Percentiles rank a stretch among this genome's conserved stretches.
phyloP scores from a whole-genome alignment of 2,329 filamentous ascomycete genomes.

The Talaromyces pinophilus region DNA sequence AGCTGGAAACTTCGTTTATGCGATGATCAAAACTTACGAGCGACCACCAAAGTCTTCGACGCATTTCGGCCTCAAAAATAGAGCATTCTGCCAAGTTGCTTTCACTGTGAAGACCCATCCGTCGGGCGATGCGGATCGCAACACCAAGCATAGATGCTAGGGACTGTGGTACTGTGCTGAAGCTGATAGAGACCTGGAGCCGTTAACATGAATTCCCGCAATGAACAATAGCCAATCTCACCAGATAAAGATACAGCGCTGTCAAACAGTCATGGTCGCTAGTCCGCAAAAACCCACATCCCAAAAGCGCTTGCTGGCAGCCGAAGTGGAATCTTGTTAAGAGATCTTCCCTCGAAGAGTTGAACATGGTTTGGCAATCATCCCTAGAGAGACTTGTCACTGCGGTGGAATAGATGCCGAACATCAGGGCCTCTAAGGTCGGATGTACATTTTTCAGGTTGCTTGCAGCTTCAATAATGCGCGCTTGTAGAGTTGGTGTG shows the following conservation, averaged over 20 bases:
- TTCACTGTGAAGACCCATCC: conserved; percentile 69
- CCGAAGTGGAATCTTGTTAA: conserved; percentile 47
- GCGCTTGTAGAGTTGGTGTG: conserved; percentile 64
- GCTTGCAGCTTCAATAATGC: conserved; percentile 63
- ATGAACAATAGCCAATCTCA: conserved; percentile 35
- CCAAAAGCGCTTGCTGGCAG: conserved; percentile 51
- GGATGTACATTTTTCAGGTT: conserved; percentile 57
- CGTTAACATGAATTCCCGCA: conserved; percentile 25
- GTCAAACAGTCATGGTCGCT: conserved; percentile 51
- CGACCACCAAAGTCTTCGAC: conserved; percentile 74
- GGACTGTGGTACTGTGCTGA: conserved; percentile 62
- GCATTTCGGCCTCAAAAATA: conserved; percentile 66
- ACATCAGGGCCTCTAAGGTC: conserved; percentile 67
- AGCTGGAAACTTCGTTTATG: conserved; percentile 66
- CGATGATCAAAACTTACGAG: conserved; percentile 69
- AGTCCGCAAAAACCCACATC: conserved; percentile 45
- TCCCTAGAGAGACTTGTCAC: conserved; percentile 57
- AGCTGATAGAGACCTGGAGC: conserved; percentile 57
- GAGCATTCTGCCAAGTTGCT: conserved; percentile 47
- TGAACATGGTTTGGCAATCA: conserved; percentile 53
- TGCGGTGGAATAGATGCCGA: conserved; percentile 67
- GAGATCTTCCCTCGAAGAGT: conserved; percentile 41
- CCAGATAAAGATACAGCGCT: conserved; percentile 57
- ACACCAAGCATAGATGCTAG: conserved; percentile 63
- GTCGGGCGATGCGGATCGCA: conserved; percentile 66